A percentile compares a stretch with the other conserved stretches of the same genome.
Evolutionary conservation across 2,329 filamentous ascomycete genomes (phyloP).

Genomic region (Rugonectria rugulosa): DNA sequence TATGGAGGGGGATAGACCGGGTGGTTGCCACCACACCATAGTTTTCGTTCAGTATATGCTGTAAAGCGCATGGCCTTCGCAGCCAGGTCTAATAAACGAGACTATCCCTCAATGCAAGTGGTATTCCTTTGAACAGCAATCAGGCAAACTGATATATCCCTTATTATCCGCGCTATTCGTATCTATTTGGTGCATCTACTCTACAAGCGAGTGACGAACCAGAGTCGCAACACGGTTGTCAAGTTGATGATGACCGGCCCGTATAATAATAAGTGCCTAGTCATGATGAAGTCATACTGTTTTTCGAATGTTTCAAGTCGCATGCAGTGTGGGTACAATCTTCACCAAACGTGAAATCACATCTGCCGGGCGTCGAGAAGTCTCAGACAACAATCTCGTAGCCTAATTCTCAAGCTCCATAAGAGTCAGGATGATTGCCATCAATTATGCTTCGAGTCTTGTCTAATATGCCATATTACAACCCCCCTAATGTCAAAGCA

Average conservation of each 20-base stretch:
- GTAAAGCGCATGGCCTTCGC: slow-evolving; percentile 37
- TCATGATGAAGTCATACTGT: not conserved
- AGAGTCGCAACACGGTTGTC: too few species aligned
- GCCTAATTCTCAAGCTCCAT: too few species aligned
- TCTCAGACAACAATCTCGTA: too few species aligned
- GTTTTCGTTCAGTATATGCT: slow-evolving; percentile 34
- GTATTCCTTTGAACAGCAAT: slow-evolving; percentile 37
- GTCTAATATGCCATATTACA: too few species aligned
- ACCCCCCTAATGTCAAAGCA: too few species aligned
- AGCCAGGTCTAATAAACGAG: slow-evolving; percentile 42
- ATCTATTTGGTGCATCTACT: not conserved
- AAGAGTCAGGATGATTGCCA: too few species aligned
- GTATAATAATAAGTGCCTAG: not conserved
- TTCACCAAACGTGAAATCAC: too few species aligned
- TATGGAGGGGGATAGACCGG: slow-evolving; percentile 30
- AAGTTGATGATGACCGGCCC: too few species aligned
- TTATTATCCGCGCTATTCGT: slow-evolving; percentile 24
- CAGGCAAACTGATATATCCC: slow-evolving; percentile 44
- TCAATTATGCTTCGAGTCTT: too few species aligned
- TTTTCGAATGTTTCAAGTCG: not conserved
- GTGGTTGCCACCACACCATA: slow-evolving; percentile 31
- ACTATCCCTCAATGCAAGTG: slow-evolving; percentile 34
- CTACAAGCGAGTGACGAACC: not conserved
- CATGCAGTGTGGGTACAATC: slow-evolving; percentile 7
- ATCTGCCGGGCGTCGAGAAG: too few species aligned